Conservation (phyloP, 176 grass and related monocot species). For the Coix lacrymajobi region DNA sequence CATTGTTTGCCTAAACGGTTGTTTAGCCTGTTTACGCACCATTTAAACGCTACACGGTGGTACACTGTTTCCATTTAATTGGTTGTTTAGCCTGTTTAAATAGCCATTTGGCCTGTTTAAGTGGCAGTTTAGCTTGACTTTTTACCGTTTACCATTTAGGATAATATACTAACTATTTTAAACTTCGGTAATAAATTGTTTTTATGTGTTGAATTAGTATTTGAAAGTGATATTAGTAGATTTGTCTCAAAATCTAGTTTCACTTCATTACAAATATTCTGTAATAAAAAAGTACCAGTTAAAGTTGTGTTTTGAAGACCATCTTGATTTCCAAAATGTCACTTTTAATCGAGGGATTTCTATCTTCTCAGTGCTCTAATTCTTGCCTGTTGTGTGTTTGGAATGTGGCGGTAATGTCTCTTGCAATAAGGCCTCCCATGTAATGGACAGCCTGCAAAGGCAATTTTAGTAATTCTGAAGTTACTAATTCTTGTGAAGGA, state of each 20-base stretch:
- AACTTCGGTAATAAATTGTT: neutral
- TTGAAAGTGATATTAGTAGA: neutral
- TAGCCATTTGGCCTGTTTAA: neutral
- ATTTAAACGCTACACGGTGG: neutral
- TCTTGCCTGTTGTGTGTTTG: neutral
- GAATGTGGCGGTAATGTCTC: neutral
- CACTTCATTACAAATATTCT: neutral
- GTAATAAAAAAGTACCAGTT: neutral
- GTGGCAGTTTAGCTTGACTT: neutral
- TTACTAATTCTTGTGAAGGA: neutral
- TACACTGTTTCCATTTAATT: neutral
- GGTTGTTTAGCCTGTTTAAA: neutral
- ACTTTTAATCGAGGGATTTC: neutral
- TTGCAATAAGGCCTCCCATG: neutral
- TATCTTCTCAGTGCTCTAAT: neutral
- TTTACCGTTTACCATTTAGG: neutral
- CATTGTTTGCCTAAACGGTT: neutral
- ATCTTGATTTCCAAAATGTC: neutral
- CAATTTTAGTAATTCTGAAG: constrained; percentile 24
- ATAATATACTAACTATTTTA: neutral
- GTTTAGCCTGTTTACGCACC: neutral
- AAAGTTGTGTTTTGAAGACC: neutral
- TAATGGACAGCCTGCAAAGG: neutral
- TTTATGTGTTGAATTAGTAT: neutral
- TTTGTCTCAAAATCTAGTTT: neutral